Evolutionary conservation across 108 stramenopile genomes (phyloP), one percentile per base, ranked within the genome.

Genomic region (Nitzschia sp.): DNA sequence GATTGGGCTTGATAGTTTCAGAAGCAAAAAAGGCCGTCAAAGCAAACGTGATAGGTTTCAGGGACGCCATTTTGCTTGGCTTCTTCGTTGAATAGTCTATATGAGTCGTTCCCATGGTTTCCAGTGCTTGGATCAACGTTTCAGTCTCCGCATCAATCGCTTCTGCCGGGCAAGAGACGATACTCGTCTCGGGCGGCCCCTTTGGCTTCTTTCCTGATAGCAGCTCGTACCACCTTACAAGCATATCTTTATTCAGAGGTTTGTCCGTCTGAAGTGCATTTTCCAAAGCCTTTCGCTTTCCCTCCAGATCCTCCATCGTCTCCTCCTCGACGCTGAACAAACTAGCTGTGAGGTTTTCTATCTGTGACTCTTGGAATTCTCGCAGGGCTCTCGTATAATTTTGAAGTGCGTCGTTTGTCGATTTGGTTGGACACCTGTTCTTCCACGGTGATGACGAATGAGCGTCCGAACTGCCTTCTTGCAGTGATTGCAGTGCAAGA

Each of bases 331-430:
- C 66, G 25, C 48, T 47, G 6, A 58, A 46, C 28, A 80, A 30
- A 21, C 58, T 55, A 8, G 68, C 70, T 32, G 41, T 58, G 64
- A 73, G 71, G n/a, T 53, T 27, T 25, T 77, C 72, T 26, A 67
- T 41, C 53, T 81, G 80, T 13, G 32, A 16, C 3, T 34, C 44
- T 21, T 68, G 53, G 44, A 77, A 81, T 70, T 81, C 80, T 28
- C 27, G 31, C 11, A 77, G 28, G 11, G 80, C 76, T 25, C 45
- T 56, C 28, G 33, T 15, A 38, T 81, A 81, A 32, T 58, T 53
- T 66, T 79, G 66, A 25, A 72, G 52, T 1, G 63, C 34, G 11
- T 61, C 36, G 16, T 41, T 15, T 22, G 59, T 25, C 8, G 59
- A 61, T 19, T 44, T 61, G 36, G 59, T 38, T 21, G 38, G 38